phyloP scores from a whole-genome alignment of 148 eudicot species.

The Euryodendron excelsum region DNA sequence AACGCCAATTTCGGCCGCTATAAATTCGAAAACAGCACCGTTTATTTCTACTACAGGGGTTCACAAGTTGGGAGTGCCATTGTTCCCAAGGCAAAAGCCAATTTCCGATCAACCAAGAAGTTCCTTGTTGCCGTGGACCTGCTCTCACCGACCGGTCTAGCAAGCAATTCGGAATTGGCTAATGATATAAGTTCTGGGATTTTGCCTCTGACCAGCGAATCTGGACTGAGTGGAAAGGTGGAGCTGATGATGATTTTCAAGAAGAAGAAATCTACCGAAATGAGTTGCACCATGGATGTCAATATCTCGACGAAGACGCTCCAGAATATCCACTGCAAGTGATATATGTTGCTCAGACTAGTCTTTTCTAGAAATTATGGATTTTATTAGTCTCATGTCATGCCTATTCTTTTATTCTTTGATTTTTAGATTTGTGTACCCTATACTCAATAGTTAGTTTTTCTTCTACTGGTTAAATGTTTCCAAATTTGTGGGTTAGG shows the following conservation, averaged over 20 bases:
- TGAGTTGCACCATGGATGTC: conserved; percentile 21
- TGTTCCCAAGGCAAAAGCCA: background rate
- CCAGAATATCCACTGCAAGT: too few species aligned
- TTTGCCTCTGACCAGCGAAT: conserved; percentile 15
- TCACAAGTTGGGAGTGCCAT: background rate
- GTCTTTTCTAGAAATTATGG: too few species aligned
- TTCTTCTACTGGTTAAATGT: too few species aligned
- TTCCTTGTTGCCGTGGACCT: background rate
- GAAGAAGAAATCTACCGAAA: conserved; percentile 13
- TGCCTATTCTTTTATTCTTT: too few species aligned
- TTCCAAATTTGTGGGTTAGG: too few species aligned
- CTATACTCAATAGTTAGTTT: too few species aligned
- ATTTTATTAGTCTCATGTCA: too few species aligned
- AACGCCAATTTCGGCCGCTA: conserved; percentile 17
- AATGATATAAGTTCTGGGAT: conserved; percentile 10
- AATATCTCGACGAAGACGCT: too few species aligned
- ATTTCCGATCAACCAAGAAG: conserved; percentile 12
- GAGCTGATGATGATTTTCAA: conserved; percentile 8
- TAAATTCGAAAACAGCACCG: background rate
- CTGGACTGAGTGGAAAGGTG: conserved; percentile 24
- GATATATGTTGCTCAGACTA: too few species aligned
- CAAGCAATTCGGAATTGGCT: background rate
- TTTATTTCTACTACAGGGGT: conserved; percentile 13
- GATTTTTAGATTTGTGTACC: too few species aligned
- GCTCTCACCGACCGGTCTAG: background rate